phyloP scores from a whole-genome alignment of 2,329 filamentous ascomycete genomes.

The Fusarium foetens region DNA sequence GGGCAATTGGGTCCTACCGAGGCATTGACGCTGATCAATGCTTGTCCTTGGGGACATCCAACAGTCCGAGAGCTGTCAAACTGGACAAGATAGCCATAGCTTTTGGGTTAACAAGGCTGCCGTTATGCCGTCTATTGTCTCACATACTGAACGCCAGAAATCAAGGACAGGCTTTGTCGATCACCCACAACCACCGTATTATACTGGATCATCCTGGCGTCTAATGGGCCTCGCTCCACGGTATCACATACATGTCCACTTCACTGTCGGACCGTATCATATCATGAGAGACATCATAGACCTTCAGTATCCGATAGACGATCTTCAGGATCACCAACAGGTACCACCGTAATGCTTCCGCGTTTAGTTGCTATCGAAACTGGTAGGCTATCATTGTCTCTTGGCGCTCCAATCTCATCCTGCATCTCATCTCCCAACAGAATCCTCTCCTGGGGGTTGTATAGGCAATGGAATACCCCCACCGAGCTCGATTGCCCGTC shows the following conservation, averaged over 20 bases:
- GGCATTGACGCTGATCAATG: not conserved
- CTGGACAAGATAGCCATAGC: not conserved
- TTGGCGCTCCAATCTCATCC: not conserved
- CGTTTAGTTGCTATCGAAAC: not conserved
- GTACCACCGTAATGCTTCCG: not conserved
- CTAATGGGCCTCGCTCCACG: constrained; percentile 1
- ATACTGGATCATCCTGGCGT: constrained; percentile 13
- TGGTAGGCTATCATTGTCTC: not conserved
- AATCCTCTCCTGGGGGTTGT: not conserved
- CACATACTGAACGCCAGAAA: not conserved
- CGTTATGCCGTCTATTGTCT: not conserved
- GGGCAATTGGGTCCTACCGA: not conserved
- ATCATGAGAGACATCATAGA: constrained; percentile 18
- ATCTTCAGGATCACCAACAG: constrained; percentile 1
- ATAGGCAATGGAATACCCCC: constrained; percentile 3
- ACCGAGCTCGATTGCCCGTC: constrained; percentile 2
- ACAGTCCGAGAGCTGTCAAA: not conserved
- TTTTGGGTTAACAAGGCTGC: constrained; percentile 13
- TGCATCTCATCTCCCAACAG: not conserved
- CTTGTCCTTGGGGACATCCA: constrained; percentile 1
- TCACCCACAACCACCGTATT: constrained; percentile 19
- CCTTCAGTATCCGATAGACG: constrained; percentile 2
- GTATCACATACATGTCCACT: constrained; percentile 15
- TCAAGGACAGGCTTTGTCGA: constrained; percentile 11
- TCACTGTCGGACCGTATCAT: constrained; percentile 11